A percentile compares a stretch with the other conserved stretches of the same genome.
phyloP scores from a whole-genome alignment of 2,329 filamentous ascomycete genomes.

The Talaromyces sp. region DNA sequence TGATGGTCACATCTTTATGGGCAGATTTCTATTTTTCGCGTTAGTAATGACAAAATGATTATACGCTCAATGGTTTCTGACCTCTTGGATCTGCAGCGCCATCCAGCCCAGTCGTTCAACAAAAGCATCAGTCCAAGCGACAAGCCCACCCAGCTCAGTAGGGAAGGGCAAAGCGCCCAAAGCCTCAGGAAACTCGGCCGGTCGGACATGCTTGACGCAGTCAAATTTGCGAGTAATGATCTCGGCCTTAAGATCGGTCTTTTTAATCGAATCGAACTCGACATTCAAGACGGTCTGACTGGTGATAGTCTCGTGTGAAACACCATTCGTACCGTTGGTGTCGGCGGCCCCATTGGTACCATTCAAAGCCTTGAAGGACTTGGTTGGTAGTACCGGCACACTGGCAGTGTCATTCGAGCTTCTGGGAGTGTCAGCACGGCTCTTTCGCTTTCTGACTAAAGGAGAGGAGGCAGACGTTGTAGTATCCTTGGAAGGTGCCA shows the following conservation, averaged over 20 bases:
- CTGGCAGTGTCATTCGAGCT: constrained; percentile 3
- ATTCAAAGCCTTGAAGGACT: neutral
- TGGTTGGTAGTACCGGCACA: neutral
- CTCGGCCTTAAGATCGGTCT: neutral
- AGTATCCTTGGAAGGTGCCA: constrained; percentile 1
- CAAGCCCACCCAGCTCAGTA: neutral
- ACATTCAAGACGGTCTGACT: neutral
- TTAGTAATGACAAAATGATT: too few species aligned
- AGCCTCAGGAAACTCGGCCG: constrained; percentile 3
- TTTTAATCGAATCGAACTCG: neutral
- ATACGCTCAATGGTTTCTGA: neutral
- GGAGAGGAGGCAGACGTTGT: constrained; percentile 3
- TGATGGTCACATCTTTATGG: neutral
- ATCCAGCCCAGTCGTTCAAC: constrained; percentile 6
- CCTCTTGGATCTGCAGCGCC: neutral
- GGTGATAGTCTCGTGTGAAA: neutral
- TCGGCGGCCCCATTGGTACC: neutral
- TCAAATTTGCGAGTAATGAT: neutral
- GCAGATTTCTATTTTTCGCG: too few species aligned
- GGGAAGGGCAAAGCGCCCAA: constrained; percentile 4
- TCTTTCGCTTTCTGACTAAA: neutral
- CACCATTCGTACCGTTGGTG: neutral
- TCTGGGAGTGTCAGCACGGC: constrained; percentile 2
- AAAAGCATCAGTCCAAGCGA: constrained; percentile 7
- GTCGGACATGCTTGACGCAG: constrained; percentile 4